Evolutionary conservation across 768 basidiomycete species (phyloP).

Genomic region (Leccinum imitatum): DNA sequence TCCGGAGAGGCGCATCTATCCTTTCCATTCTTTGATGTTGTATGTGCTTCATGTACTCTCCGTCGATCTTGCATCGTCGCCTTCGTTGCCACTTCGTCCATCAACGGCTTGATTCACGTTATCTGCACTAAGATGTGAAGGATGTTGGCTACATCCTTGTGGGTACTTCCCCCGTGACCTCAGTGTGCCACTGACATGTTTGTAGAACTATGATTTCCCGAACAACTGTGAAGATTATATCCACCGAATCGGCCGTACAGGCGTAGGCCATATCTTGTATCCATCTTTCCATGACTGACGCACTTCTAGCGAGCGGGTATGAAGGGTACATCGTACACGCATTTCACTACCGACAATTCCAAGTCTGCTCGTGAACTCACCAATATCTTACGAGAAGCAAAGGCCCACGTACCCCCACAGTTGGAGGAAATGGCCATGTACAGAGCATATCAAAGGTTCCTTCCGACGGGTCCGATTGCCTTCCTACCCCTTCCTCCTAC

Average conservation of each 20-base stretch:
- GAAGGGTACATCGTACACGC: slow-evolving; percentile 92
- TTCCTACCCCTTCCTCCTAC: too few relatives aligned
- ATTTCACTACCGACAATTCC: slow-evolving; percentile 95
- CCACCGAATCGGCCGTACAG: slow-evolving; percentile 97
- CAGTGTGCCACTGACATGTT: slow-evolving; percentile 7
- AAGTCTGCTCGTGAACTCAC: slow-evolving; percentile 93
- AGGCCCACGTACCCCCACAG: slow-evolving; percentile 81
- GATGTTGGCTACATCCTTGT: slow-evolving; percentile 98
- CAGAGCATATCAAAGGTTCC: slow-evolving; percentile 32
- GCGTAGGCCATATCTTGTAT: slow-evolving; percentile 47
- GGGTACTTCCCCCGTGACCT: slow-evolving; percentile 34
- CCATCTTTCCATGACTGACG: slow-evolving; percentile 16
- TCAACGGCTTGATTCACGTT: slow-evolving; percentile 17
- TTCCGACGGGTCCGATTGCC: too few relatives aligned
- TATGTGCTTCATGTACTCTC: slow-evolving; percentile 33
- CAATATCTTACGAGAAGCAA: slow-evolving; percentile 82
- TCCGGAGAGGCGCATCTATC: slow-evolving; percentile 34
- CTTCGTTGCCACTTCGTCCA: slow-evolving; percentile 24
- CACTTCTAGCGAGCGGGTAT: slow-evolving; percentile 74
- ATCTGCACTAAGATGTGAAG: slow-evolving; percentile 81
- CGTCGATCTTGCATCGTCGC: slow-evolving; percentile 9
- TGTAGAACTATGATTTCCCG: slow-evolving; percentile 94
- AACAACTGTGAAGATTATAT: slow-evolving; percentile 99
- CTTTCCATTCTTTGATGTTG: slow-evolving; percentile 29
- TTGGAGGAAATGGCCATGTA: slow-evolving; percentile 92